A percentile compares a stretch with the other conserved stretches of the same genome.
Conservation (phyloP, 2,329 filamentous ascomycete genomes). For the Allantophomopsis cytisporea region DNA sequence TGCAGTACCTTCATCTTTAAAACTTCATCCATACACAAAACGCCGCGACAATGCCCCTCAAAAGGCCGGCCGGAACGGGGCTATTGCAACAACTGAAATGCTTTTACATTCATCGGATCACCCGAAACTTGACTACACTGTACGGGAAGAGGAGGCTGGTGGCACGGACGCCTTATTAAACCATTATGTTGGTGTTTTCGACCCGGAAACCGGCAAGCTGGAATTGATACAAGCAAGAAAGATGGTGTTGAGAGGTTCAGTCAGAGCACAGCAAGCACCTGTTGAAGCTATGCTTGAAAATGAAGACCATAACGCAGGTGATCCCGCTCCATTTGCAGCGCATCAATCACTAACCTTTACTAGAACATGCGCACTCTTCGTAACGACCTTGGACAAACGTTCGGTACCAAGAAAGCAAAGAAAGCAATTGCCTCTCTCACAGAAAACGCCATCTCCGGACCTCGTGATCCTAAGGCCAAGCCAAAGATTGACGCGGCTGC, state of each 20-base stretch:
- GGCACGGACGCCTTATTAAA: constrained; percentile 32
- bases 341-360: constrained; percentile 5
- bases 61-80: constrained; percentile 9
- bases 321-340: neutral
- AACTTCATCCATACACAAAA: constrained; percentile 18
- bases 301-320: constrained; percentile 6
- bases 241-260: constrained; percentile 44
- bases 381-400: constrained; percentile 61
- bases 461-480: constrained; percentile 17
- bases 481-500: constrained; percentile 40
- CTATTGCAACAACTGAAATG: constrained; percentile 27
- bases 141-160: constrained; percentile 32
- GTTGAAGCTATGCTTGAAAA: constrained; percentile 28
- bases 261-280: constrained; percentile 38
- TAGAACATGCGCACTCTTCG: constrained; percentile 47
- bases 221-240: constrained; percentile 50
- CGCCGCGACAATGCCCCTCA: constrained; percentile 11
- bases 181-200: constrained; percentile 52
- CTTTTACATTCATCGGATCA: constrained; percentile 44
- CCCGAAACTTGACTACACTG: constrained; percentile 44
- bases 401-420: constrained; percentile 77
- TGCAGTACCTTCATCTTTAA: constrained; percentile 15
- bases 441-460: constrained; percentile 51
- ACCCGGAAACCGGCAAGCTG: constrained; percentile 43
- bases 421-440: constrained; percentile 59